Percentiles rank a stretch among this genome's conserved stretches.
These are phyloP conservation scores for Bretziella fagacearum DNA, from an alignment of 2,329 filamentous ascomycete genomes.

Conservation along the genomic window DNA sequence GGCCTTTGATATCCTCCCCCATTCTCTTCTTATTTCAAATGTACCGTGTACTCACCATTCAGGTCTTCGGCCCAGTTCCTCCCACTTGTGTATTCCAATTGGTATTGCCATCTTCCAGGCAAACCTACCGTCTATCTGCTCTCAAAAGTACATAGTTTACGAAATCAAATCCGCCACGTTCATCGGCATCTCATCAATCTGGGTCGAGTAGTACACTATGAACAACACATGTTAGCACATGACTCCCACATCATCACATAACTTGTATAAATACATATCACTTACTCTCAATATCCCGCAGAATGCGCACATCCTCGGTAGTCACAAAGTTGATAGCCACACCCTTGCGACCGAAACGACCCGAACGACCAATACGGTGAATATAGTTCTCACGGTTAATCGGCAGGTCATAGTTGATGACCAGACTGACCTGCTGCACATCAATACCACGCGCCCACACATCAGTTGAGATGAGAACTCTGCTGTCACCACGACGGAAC, in stretches of 20 bases:
- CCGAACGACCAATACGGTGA: constrained; percentile 90
- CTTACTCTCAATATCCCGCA: constrained; percentile 87
- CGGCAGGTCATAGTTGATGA: constrained; percentile 98
- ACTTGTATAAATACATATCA: constrained; percentile 16
- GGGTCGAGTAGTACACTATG: constrained; percentile 79
- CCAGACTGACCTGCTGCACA: constrained; percentile 91
- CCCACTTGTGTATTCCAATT: constrained; percentile 14
- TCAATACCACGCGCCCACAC: constrained; percentile 98
- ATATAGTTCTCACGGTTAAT: constrained; percentile 99
- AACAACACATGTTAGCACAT: constrained; percentile 22
- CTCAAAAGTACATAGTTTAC: constrained; percentile 20
- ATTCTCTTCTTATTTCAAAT: not conserved
- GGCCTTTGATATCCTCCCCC: not conserved
- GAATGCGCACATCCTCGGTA: constrained; percentile 90
- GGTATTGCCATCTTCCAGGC: constrained; percentile 5
- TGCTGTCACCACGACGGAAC: constrained; percentile 89
- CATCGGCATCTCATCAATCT: constrained; percentile 99
- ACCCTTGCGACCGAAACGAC: constrained; percentile 92
- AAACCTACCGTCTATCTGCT: constrained; percentile 5
- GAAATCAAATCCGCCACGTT: constrained; percentile 54
- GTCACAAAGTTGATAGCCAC: constrained; percentile 99
- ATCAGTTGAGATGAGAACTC: constrained; percentile 92
- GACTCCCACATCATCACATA: constrained; percentile 1
- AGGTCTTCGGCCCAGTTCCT: constrained; percentile 14
- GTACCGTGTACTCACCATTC: constrained; percentile 10